phyloP scores from a whole-genome alignment of 257 asterid species.

The Catharanthus roseus region DNA sequence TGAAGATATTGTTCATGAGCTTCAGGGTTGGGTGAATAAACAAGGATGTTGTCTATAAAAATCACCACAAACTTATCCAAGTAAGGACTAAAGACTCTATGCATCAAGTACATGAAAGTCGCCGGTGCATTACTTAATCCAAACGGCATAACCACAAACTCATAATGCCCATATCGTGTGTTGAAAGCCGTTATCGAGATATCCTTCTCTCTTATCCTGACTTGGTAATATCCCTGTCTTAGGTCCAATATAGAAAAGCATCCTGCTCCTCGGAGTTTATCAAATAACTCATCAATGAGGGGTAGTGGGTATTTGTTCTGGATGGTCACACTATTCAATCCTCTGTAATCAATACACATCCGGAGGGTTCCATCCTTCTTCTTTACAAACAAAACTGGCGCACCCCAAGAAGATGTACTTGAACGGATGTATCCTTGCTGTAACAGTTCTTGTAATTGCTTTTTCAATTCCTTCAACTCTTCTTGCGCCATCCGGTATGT shows the following conservation, averaged over 20 bases:
- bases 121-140: not conserved
- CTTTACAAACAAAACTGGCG: not conserved
- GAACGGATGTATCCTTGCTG: not conserved
- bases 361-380: not conserved
- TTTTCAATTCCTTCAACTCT: not conserved
- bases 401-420: not conserved
- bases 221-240: not conserved
- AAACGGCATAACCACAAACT: not conserved
- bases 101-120: not conserved
- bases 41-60: not conserved
- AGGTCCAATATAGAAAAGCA: not conserved
- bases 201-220: not conserved
- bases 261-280: not conserved
- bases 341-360: not conserved
- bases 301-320: not conserved
- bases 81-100: not conserved
- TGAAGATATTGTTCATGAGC: not conserved
- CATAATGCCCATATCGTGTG: not conserved
- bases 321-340: not conserved
- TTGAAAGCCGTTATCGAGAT: not conserved
- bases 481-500: too few species aligned
- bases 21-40: too few species aligned
- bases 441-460: not conserved
- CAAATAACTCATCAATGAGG: not conserved
- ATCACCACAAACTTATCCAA: not conserved